These are phyloP conservation scores for Pugionium cornutum DNA, from an alignment of 345 rosid genomes.

Conservation along the genomic window DNA sequence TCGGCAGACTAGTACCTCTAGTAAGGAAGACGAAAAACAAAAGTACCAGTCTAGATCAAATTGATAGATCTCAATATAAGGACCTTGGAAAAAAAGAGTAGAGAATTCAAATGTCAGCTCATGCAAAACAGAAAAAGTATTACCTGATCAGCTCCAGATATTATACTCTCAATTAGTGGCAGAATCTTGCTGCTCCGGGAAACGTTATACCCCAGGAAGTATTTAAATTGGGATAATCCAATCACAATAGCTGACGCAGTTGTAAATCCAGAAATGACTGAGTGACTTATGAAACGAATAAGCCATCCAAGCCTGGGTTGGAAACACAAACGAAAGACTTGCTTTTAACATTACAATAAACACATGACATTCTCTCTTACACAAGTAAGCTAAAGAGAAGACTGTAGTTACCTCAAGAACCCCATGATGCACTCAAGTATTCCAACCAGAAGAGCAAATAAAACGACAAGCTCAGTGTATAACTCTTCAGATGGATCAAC, in stretches of 20 bases:
- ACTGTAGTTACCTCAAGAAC: constrained; percentile 58
- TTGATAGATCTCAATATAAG: background rate
- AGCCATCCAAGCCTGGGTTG: constrained; percentile 94
- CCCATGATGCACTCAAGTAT: constrained; percentile 88
- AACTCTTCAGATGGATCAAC: constrained; percentile 70
- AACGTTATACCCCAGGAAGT: constrained; percentile 82
- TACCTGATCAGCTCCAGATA: constrained; percentile 86
- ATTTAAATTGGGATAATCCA: constrained; percentile 86
- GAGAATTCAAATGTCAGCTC: background rate
- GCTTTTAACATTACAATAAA: constrained; percentile 18
- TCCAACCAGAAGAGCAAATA: constrained; percentile 91
- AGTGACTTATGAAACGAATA: constrained; percentile 95
- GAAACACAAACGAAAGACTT: constrained; percentile 5
- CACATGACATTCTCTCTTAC: background rate
- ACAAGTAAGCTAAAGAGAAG: constrained; percentile 4
- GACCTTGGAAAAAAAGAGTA: constrained; percentile 17
- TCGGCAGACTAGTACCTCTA: constrained; percentile 11
- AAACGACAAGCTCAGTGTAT: constrained; percentile 91
- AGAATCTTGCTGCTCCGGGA: constrained; percentile 82
- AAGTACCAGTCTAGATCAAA: background rate
- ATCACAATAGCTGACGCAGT: constrained; percentile 92
- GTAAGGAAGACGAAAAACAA: background rate
- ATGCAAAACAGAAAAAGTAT: constrained; percentile 9
- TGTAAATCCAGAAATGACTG: constrained; percentile 98
- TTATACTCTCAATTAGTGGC: constrained; percentile 81